phyloP scores from a whole-genome alignment of 306 rosid genomes.

The Lathyrus sativus region DNA sequence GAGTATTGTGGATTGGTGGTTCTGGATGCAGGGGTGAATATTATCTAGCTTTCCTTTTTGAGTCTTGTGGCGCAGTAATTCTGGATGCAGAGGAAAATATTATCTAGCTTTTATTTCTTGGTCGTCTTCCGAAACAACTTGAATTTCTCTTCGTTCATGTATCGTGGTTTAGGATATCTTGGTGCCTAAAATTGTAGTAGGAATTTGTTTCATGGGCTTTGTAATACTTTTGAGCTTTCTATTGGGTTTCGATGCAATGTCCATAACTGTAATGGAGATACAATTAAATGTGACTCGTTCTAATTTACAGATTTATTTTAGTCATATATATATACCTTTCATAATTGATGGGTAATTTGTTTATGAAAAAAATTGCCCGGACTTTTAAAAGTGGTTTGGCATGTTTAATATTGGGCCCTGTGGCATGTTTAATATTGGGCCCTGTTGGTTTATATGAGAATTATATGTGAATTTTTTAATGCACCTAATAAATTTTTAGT shows the following conservation, averaged over 20 bases:
- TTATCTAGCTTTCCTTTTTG: slow-evolving; percentile 63
- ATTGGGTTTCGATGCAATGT: slow-evolving; percentile 53
- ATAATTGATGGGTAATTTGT: slow-evolving; percentile 11
- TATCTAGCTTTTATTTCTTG: slow-evolving; percentile 45
- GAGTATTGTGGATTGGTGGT: slow-evolving; percentile 56
- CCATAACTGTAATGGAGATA: slow-evolving; percentile 53
- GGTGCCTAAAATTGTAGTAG: slow-evolving; percentile 59
- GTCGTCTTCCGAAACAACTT: slow-evolving; percentile 45
- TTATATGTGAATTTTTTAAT: no score
- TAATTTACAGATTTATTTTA: slow-evolving; percentile 35
- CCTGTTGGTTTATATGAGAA: no score
- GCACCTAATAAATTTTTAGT: no score
- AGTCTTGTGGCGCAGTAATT: slow-evolving; percentile 58
- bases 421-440: no score
- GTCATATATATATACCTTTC: slow-evolving; percentile 12
- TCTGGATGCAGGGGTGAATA: slow-evolving; percentile 97
- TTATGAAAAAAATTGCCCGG: background rate
- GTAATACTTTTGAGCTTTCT: slow-evolving; percentile 53
- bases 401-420: no score
- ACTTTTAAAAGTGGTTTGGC: background rate
- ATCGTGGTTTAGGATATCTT: slow-evolving; percentile 52
- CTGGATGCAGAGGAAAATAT: slow-evolving; percentile 90
- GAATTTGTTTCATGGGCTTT: slow-evolving; percentile 54
- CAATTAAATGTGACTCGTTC: slow-evolving; percentile 43
- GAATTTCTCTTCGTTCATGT: slow-evolving; percentile 43